Conservation (phyloP, 73 alveolate species). For the Tetrahymena elliotti region DNA sequence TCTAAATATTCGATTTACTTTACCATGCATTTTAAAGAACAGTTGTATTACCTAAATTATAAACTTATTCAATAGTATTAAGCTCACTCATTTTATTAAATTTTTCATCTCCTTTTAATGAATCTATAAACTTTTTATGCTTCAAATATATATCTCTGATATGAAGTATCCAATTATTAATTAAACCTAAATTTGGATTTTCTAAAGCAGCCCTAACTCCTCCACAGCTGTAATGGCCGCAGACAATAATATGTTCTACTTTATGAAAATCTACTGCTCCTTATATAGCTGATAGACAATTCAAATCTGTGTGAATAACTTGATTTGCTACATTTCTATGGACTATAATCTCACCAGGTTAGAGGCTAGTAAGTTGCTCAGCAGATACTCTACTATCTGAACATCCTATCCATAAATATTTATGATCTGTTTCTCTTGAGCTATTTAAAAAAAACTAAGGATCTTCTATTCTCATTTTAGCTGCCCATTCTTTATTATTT, state of each 20-base stretch:
- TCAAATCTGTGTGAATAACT: constrained; percentile 21
- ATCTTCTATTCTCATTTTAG: constrained; percentile 7
- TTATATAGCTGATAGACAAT: constrained; percentile 6
- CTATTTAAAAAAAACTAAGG: constrained; percentile 13
- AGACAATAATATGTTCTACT: constrained; percentile 17
- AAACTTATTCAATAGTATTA: constrained; percentile 27
- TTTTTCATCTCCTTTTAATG: constrained; percentile 6
- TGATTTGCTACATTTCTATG: constrained; percentile 18
- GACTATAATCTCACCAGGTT: constrained; percentile 19
- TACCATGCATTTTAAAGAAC: background rate
- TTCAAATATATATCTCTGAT: constrained; percentile 9
- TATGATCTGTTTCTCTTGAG: constrained; percentile 7
- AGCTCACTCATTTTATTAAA: constrained; percentile 4
- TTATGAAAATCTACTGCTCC: constrained; percentile 18
- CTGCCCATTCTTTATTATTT: background rate
- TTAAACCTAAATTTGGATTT: constrained; percentile 25
- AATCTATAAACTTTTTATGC: constrained; percentile 16
- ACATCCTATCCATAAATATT: constrained; percentile 32
- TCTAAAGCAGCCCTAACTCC: constrained; percentile 39
- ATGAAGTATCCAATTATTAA: constrained; percentile 24
- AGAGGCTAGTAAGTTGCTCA: background rate
- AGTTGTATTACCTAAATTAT: constrained; percentile 24
- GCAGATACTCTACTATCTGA: constrained; percentile 34
- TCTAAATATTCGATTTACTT: background rate
- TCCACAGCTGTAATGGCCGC: constrained; percentile 31